phyloP scores from a whole-genome alignment of 129 eudicot genomes.

The Helianthus tuberosus region DNA sequence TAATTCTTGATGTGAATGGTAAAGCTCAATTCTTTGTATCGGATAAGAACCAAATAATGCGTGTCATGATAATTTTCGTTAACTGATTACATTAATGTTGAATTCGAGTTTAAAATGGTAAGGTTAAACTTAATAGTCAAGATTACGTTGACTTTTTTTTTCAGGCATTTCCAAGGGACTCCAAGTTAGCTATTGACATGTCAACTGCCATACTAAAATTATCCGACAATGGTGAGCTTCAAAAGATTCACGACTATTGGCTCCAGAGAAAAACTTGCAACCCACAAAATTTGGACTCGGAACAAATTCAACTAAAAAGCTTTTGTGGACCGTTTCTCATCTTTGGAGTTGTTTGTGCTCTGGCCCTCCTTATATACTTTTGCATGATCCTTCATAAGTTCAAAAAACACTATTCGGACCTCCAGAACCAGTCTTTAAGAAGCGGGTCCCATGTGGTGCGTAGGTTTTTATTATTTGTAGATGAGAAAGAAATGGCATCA shows the following conservation, averaged over 20 bases:
- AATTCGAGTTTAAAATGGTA: neutral
- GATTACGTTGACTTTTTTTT: neutral
- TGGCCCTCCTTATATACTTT: constrained; percentile 55
- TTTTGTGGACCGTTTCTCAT: constrained; percentile 76
- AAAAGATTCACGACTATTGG: constrained; percentile 70
- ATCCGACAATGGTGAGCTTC: constrained; percentile 76
- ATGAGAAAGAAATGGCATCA: constrained; percentile 64
- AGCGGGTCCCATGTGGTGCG: constrained; percentile 42
- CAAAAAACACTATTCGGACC: constrained; percentile 40
- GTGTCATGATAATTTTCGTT: neutral
- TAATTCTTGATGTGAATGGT: too few relatives aligned
- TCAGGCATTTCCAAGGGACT: constrained; percentile 80
- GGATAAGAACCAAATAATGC: neutral
- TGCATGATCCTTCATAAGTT: constrained; percentile 44
- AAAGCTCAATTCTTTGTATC: neutral
- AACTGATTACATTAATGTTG: too few relatives aligned
- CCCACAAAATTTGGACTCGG: constrained; percentile 32
- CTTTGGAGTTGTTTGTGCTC: constrained; percentile 67
- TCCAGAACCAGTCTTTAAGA: constrained; percentile 22
- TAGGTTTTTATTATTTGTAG: constrained; percentile 73
- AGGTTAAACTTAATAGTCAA: neutral
- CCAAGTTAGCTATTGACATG: constrained; percentile 80
- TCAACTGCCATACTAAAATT: constrained; percentile 78
- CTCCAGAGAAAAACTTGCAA: constrained; percentile 49
- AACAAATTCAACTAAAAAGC: constrained; percentile 68